These are phyloP conservation scores for Phaseolus coccineus DNA, from an alignment of 331 rosid species.

Conservation along the genomic window DNA sequence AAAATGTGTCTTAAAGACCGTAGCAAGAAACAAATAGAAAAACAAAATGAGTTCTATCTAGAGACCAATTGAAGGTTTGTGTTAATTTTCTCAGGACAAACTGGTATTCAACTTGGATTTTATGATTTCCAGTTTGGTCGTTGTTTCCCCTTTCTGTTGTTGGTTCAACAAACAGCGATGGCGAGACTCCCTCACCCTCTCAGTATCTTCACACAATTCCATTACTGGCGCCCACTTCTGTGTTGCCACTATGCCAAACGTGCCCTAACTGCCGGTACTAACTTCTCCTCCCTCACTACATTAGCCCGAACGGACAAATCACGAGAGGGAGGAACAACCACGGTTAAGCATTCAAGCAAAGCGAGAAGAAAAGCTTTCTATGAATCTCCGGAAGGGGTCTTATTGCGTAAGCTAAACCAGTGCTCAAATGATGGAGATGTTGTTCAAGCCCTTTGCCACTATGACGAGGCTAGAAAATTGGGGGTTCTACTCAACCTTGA, in stretches of 20 bases:
- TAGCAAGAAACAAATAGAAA: too few species aligned
- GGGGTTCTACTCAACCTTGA: conserved; percentile 39
- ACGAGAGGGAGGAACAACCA: background rate
- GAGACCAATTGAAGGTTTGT: background rate
- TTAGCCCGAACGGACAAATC: conserved; percentile 39
- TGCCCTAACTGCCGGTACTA: background rate
- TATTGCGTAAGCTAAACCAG: conserved; percentile 52
- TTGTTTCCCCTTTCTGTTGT: background rate
- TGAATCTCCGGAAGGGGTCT: conserved; percentile 63
- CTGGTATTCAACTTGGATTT: background rate
- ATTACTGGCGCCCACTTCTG: conserved; percentile 50
- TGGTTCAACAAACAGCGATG: conserved; percentile 29
- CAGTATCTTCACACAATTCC: conserved; percentile 48
- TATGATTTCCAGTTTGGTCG: background rate
- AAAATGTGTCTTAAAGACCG: too few species aligned
- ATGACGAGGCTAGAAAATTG: conserved; percentile 69
- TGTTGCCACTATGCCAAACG: conserved; percentile 1
- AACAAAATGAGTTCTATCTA: too few species aligned
- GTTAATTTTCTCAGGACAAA: background rate
- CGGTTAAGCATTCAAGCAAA: conserved; percentile 46
- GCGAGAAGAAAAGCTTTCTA: conserved; percentile 53
- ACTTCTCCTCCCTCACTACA: conserved; percentile 41
- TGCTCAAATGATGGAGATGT: conserved; percentile 68
- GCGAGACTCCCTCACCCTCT: conserved; percentile 57
- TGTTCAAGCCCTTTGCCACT: conserved; percentile 70